Evolutionary conservation across 2,329 filamentous ascomycete genomes (phyloP).

Genomic region (Apiospora aurea): DNA sequence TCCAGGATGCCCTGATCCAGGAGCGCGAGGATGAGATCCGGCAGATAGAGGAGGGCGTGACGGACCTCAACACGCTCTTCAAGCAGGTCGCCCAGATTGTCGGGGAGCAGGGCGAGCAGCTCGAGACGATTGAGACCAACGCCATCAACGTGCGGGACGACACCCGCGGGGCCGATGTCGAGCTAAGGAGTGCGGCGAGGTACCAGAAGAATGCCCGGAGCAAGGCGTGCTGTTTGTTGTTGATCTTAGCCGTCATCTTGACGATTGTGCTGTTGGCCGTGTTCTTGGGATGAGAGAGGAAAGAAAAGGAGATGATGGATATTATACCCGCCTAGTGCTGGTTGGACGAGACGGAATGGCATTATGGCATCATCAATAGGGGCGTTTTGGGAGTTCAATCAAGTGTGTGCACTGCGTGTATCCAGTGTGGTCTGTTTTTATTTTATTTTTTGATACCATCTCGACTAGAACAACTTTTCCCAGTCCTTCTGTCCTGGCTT

Average conservation of each 20-base stretch:
- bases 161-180: slow-evolving; percentile 83
- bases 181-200: slow-evolving; percentile 83
- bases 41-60: slow-evolving; percentile 95
- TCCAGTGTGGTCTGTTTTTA: background rate
- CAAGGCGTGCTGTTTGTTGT: slow-evolving; percentile 89
- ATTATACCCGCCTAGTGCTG: slow-evolving; percentile 19
- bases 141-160: slow-evolving; percentile 83
- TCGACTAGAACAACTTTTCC: background rate
- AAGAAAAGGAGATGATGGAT: background rate
- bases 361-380: slow-evolving; percentile 26
- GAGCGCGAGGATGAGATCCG: slow-evolving; percentile 97
- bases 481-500: slow-evolving; percentile 32
- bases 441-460: background rate
- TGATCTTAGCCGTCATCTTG: slow-evolving; percentile 88
- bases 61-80: slow-evolving; percentile 95
- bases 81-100: slow-evolving; percentile 98
- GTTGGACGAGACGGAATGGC: slow-evolving; percentile 30
- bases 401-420: slow-evolving; percentile 1
- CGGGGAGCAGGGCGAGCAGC: slow-evolving; percentile 86
- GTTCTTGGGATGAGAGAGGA: slow-evolving; percentile 68
- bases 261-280: slow-evolving; percentile 90
- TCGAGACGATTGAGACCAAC: slow-evolving; percentile 88
- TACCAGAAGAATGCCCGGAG: slow-evolving; percentile 96
- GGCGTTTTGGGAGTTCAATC: slow-evolving; percentile 33
- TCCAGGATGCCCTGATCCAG: slow-evolving; percentile 93